Evolutionary conservation across 1,284 basidiomycete genomes (phyloP).

Genomic region (Chalciporus sp.): DNA sequence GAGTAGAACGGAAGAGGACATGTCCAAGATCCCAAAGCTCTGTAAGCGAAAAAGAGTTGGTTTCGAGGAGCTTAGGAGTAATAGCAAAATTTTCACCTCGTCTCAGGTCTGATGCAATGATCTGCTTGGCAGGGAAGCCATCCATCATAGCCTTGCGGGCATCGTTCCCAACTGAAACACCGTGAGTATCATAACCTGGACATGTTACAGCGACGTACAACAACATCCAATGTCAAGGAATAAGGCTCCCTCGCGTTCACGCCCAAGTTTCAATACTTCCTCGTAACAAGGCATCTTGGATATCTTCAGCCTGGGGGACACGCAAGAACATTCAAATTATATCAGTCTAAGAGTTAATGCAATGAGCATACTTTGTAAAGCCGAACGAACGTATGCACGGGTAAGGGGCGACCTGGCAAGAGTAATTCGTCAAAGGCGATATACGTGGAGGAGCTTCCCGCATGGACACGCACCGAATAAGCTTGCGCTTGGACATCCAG

Average conservation of each 20-base stretch:
- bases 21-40: constrained; percentile 39
- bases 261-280: constrained; percentile 28
- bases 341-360: not conserved
- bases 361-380: constrained; percentile 17
- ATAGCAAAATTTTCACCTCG: constrained; percentile 15
- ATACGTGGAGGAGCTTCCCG: not conserved
- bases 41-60: constrained; percentile 4
- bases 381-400: constrained; percentile 22
- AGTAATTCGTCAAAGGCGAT: not conserved
- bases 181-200: not conserved
- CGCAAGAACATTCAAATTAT: not conserved
- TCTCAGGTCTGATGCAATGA: constrained; percentile 24
- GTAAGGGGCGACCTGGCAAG: constrained; percentile 20
- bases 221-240: constrained; percentile 37
- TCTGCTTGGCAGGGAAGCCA: constrained; percentile 24
- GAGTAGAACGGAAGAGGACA: constrained; percentile 34
- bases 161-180: constrained; percentile 23
- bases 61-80: not conserved
- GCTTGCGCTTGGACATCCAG: constrained; percentile 32
- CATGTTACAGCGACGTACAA: constrained; percentile 18
- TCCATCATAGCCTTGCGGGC: constrained; percentile 19
- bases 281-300: constrained; percentile 23
- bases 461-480: constrained; percentile 22
- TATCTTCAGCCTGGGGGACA: constrained; percentile 20
- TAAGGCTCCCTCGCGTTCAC: constrained; percentile 26